phyloP scores from a whole-genome alignment of 2,329 filamentous ascomycete species.

The Nothophaeocryptopus gaeumannii region DNA sequence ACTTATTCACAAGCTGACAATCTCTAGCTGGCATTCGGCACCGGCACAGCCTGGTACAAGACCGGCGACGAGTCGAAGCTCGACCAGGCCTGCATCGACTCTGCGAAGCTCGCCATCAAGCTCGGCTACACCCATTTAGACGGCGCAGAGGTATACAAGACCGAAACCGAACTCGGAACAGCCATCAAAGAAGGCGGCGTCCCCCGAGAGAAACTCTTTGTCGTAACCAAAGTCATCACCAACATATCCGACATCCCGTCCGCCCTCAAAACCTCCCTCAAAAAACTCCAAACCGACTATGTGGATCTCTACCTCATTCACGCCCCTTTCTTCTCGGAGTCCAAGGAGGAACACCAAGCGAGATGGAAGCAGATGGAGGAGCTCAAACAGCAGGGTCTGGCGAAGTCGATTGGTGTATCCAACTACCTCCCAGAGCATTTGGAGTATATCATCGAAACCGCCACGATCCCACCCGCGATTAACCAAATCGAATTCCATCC shows the following conservation, averaged over 20 bases:
- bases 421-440: slow-evolving; percentile 58
- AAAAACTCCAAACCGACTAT: slow-evolving; percentile 60
- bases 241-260: slow-evolving; percentile 55
- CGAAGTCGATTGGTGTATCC: slow-evolving; percentile 61
- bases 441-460: slow-evolving; percentile 52
- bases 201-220: slow-evolving; percentile 46
- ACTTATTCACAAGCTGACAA: slow-evolving; percentile 3
- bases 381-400: slow-evolving; percentile 55
- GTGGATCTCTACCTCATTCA: slow-evolving; percentile 65
- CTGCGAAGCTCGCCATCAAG: slow-evolving; percentile 61
- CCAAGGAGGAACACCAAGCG: slow-evolving; percentile 53
- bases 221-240: slow-evolving; percentile 57
- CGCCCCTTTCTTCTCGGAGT: slow-evolving; percentile 56
- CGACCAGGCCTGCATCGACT: slow-evolving; percentile 57
- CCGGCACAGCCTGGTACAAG: slow-evolving; percentile 67
- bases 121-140: slow-evolving; percentile 72
- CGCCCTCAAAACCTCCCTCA: slow-evolving; percentile 55
- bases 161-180: slow-evolving; percentile 49
- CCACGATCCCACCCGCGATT: slow-evolving; percentile 57
- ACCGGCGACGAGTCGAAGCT: slow-evolving; percentile 48
- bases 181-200: slow-evolving; percentile 46
- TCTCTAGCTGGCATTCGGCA: slow-evolving; percentile 65
- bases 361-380: slow-evolving; percentile 61
- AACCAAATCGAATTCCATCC: slow-evolving; percentile 71
- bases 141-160: slow-evolving; percentile 64